phyloP scores from a whole-genome alignment of 768 basidiomycete genomes.

The Russula sp. region DNA sequence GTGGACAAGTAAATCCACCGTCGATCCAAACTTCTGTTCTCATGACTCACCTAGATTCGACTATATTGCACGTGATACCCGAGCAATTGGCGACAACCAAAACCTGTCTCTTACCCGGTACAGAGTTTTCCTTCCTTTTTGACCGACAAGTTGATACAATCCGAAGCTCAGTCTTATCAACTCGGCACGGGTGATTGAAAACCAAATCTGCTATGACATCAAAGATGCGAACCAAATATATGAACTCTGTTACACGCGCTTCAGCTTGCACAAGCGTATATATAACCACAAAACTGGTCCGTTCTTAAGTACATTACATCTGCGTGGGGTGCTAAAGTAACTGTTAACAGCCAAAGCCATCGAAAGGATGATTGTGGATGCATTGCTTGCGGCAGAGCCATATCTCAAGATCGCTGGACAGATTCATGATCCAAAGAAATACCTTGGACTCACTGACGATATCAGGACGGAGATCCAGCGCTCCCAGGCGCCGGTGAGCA shows the following conservation, averaged over 20 bases:
- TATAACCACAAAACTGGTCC: constrained; percentile 75
- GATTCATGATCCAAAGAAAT: constrained; percentile 53
- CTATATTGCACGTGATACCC: constrained; percentile 72
- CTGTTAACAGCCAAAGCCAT: constrained; percentile 57
- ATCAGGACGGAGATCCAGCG: constrained; percentile 57
- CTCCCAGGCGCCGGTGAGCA: constrained; percentile 44
- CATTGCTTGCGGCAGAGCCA: constrained; percentile 61
- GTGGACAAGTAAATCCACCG: constrained; percentile 64
- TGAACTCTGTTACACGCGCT: constrained; percentile 66
- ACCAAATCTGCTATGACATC: constrained; percentile 74
- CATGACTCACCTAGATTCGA: constrained; percentile 50
- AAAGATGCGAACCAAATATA: constrained; percentile 76
- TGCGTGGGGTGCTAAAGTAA: background rate
- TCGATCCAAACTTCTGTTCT: background rate
- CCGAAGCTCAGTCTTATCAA: constrained; percentile 50
- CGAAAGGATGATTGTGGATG: constrained; percentile 83
- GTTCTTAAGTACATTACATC: constrained; percentile 21
- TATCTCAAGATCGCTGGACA: constrained; percentile 51
- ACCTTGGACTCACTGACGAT: constrained; percentile 61
- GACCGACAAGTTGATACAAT: background rate
- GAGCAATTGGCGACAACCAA: constrained; percentile 61
- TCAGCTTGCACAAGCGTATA: constrained; percentile 76
- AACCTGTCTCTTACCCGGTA: constrained; percentile 46
- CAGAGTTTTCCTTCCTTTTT: background rate
- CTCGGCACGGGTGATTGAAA: constrained; percentile 67